Evolutionary conservation across 2,329 filamentous ascomycete genomes (phyloP), one percentile per base, ranked within the genome.

Genomic region (Fusarium subtropicale): DNA sequence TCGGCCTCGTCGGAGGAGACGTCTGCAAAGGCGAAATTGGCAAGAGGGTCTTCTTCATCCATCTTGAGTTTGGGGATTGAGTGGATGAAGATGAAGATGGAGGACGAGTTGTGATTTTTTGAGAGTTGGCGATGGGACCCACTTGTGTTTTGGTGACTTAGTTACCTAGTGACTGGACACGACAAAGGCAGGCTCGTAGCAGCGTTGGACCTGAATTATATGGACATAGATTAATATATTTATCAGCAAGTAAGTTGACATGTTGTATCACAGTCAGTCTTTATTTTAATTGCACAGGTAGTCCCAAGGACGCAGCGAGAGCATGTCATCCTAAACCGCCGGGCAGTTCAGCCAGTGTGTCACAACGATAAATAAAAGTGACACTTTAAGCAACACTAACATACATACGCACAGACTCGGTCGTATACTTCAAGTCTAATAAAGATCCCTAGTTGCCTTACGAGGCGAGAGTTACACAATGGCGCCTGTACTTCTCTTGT

Each of bases 1-100:
- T 81, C 78, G 16, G 68, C 75, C 22, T 79, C 75, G 22, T 81
- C 79, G 9, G 73, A 75, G 51, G 79, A 79, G n/a, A 74, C 74
- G 33, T 80, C 78, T 16, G 76, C 77, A 36, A 79, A 38, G 44
- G 77, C 44, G 22, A 79, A 78, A 56, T 74, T 77, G 58, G 76
- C 68, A 36, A 79, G 72, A 13, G 68, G 74, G 39, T 73, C 71
- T 62, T 74, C 73, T 52, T 77, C 71, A 44, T 77, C 74, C 76
- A 77, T 78, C 47, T 50, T 30, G n/a, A 6, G 15, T 24, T n/a
- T 26, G 31, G 22, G 30, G 11, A 7, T 34, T 22, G 44, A 34
- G 39, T n/a, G 41, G 44, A 30, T 39, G 22, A 41, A 34, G 33
- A 50, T 38, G 34, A 24, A 16, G 28, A 26, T n/a, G 18, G 8